Evolutionary conservation across 306 rosid genomes (phyloP).

Genomic region (Rubus parviflorus): DNA sequence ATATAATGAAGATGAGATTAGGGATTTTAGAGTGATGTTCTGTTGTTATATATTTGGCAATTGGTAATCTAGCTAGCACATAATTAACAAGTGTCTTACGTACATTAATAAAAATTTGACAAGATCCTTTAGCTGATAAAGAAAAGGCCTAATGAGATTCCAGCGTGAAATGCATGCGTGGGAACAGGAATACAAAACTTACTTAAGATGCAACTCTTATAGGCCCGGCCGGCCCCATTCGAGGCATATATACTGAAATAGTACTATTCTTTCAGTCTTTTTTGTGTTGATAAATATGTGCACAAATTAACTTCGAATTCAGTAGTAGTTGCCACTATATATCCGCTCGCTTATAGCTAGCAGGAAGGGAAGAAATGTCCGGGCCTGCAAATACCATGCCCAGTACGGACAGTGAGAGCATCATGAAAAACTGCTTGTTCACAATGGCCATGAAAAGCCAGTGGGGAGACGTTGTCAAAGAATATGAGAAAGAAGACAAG

Average conservation of each 20-base stretch:
- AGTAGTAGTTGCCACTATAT: background rate
- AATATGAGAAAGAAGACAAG: background rate
- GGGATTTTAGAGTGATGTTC: too few relatives aligned
- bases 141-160: background rate
- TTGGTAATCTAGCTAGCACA: too few relatives aligned
- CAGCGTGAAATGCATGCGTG: background rate
- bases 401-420: background rate
- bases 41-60: too few relatives aligned
- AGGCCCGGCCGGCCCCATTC: background rate
- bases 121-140: background rate
- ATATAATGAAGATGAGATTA: background rate
- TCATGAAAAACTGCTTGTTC: conserved; percentile 16
- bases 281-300: background rate
- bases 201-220: background rate
- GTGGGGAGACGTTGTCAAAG: conserved; percentile 29
- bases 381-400: too few relatives aligned
- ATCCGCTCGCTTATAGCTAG: background rate
- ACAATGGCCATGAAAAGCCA: conserved; percentile 27
- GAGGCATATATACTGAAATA: background rate
- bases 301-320: background rate
- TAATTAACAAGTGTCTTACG: background rate
- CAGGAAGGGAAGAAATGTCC: background rate
- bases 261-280: background rate
- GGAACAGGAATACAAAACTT: background rate
- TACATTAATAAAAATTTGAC: background rate